phyloP scores from a whole-genome alignment of 2,329 filamentous ascomycete species.

The Beauveria sp. region DNA sequence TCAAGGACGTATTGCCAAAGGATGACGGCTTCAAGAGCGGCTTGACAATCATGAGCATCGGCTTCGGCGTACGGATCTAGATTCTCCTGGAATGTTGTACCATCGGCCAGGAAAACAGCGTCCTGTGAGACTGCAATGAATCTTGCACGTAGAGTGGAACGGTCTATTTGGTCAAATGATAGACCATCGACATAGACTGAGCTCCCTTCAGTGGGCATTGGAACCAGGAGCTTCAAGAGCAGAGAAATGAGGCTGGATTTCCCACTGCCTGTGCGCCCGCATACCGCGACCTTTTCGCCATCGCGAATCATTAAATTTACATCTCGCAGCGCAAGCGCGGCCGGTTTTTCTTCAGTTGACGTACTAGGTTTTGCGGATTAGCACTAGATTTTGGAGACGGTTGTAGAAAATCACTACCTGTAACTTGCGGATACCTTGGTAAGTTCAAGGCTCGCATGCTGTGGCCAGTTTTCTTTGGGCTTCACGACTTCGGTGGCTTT shows the following conservation, averaged over 20 bases:
- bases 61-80: neutral
- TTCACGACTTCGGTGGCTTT: slow-evolving; percentile 5
- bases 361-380: too few species aligned
- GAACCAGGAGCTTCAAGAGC: neutral
- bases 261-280: slow-evolving; percentile 8
- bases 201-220: neutral
- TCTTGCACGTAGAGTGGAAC: slow-evolving; percentile 9
- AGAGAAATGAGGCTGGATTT: slow-evolving; percentile 7
- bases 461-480: slow-evolving; percentile 16
- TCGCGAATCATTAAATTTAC: slow-evolving; percentile 21
- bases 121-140: slow-evolving; percentile 15
- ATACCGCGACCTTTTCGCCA: slow-evolving; percentile 14
- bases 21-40: neutral
- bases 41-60: neutral
- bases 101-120: slow-evolving; percentile 8
- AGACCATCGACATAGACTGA: too few species aligned
- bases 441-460: slow-evolving; percentile 14
- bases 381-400: too few species aligned
- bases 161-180: neutral
- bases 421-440: slow-evolving; percentile 15
- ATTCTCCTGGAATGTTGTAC: neutral
- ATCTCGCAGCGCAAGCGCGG: too few species aligned
- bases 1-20: neutral
- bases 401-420: neutral
- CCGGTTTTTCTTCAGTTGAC: too few species aligned